Conservation (phyloP, 2,329 filamentous ascomycete genomes). For the Fusarium multiceps region DNA sequence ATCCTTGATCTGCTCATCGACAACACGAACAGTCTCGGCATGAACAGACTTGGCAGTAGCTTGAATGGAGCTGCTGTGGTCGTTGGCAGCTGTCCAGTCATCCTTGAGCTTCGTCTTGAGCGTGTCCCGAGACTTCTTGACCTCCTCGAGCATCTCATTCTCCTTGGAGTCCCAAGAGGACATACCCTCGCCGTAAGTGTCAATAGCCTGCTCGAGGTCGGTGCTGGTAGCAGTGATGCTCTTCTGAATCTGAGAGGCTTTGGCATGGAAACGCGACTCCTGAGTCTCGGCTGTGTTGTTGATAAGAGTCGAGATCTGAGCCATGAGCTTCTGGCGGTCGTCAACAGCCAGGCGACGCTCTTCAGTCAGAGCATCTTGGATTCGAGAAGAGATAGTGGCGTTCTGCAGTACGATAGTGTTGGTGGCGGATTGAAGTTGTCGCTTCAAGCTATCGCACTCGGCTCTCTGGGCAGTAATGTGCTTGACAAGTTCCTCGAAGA, state of each 20-base stretch:
- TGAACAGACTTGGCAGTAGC: conserved; percentile 87
- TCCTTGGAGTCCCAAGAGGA: conserved; percentile 78
- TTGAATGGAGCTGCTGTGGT: conserved; percentile 86
- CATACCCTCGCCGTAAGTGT: conserved; percentile 77
- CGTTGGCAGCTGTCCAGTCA: conserved; percentile 84
- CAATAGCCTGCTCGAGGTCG: conserved; percentile 72
- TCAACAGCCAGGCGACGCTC: conserved; percentile 78
- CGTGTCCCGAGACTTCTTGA: conserved; percentile 78
- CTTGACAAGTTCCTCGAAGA: conserved; percentile 83
- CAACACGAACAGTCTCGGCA: conserved; percentile 87
- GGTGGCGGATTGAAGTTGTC: conserved; percentile 78
- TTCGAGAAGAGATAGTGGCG: conserved; percentile 70
- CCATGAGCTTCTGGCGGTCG: conserved; percentile 79
- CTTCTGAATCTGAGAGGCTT: conserved; percentile 70
- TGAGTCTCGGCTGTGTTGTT: conserved; percentile 79
- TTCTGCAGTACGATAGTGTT: conserved; percentile 75
- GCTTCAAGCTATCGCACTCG: conserved; percentile 78
- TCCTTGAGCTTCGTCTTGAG: conserved; percentile 86
- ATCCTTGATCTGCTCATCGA: conserved; percentile 88
- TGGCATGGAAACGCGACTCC: conserved; percentile 74
- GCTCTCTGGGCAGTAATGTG: conserved; percentile 80
- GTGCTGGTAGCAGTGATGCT: conserved; percentile 72
- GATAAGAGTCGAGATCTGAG: conserved; percentile 82
- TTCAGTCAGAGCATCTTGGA: conserved; percentile 78
- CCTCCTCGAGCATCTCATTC: conserved; percentile 74